Evolutionary conservation across 805 yeast species (phyloP).

Genomic region (Grigorovia yakushimaensis): DNA sequence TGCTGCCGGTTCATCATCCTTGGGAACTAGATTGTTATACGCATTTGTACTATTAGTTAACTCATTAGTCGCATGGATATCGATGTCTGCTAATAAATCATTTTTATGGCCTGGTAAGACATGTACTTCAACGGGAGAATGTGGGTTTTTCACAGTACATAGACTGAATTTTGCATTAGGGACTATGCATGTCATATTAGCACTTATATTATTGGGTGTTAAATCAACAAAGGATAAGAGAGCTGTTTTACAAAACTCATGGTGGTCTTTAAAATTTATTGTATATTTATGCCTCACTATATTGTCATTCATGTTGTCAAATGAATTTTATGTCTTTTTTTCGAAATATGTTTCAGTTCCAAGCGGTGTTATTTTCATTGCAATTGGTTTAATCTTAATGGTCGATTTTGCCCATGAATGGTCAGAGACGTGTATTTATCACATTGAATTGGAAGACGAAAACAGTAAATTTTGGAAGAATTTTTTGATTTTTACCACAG

Average conservation of each 20-base stretch:
- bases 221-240: constrained; percentile 70
- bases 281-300: constrained; percentile 48
- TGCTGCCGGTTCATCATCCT: constrained; percentile 52
- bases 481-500: constrained; percentile 76
- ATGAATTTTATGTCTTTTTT: constrained; percentile 75
- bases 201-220: constrained; percentile 59
- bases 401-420: constrained; percentile 98
- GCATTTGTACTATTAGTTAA: constrained; percentile 70
- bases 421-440: constrained; percentile 92
- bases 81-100: constrained; percentile 70
- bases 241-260: constrained; percentile 80
- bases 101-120: constrained; percentile 62
- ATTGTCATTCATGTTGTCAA: constrained; percentile 72
- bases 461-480: constrained; percentile 59
- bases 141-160: constrained; percentile 94
- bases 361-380: constrained; percentile 74
- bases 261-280: constrained; percentile 72
- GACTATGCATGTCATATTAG: constrained; percentile 61
- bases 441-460: constrained; percentile 74
- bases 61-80: constrained; percentile 82
- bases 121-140: constrained; percentile 75
- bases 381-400: constrained; percentile 79
- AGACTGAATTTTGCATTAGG: constrained; percentile 85
- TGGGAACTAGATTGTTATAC: constrained; percentile 79
- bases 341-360: constrained; percentile 84